Evolutionary conservation across 2,329 filamentous ascomycete genomes (phyloP).

Genomic region (Plectosphaerella sp.): DNA sequence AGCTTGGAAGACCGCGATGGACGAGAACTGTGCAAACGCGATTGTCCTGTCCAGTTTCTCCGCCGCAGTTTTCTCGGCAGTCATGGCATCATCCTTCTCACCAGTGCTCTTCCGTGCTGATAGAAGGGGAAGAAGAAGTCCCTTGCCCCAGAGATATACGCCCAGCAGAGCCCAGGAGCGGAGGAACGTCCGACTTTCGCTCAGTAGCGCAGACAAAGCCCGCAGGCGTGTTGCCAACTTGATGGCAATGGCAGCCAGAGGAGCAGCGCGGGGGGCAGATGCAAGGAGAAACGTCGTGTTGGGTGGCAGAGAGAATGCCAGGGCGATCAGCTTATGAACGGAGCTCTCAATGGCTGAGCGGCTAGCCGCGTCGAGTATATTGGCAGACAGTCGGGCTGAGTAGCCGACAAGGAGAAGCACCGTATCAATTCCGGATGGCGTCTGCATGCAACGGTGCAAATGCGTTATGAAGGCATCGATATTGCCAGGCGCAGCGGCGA

Average conservation of each 20-base stretch:
- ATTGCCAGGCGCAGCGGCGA: conserved; percentile 31
- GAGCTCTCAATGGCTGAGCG: conserved; percentile 52
- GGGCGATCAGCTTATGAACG: conserved; percentile 46
- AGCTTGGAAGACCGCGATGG: conserved; percentile 67
- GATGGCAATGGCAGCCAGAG: conserved; percentile 38
- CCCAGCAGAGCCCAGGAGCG: conserved; percentile 75
- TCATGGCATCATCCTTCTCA: conserved; percentile 20
- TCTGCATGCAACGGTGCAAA: conserved; percentile 60
- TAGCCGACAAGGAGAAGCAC: conserved; percentile 68
- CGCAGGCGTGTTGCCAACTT: conserved; percentile 49
- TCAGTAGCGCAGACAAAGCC: conserved; percentile 60
- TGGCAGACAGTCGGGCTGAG: conserved; percentile 51
- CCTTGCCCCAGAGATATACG: conserved; percentile 64
- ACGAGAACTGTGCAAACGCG: conserved; percentile 62
- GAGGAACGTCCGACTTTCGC: conserved; percentile 67
- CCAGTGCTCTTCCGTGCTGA: conserved; percentile 17
- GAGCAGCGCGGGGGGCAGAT: conserved; percentile 29
- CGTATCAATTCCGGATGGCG: conserved; percentile 65
- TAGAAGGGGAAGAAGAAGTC: conserved; percentile 33
- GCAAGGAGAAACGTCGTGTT: conserved; percentile 42
- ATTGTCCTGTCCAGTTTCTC: conserved; percentile 43
- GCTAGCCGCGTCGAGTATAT: conserved; percentile 46
- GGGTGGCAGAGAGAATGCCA: conserved; percentile 46
- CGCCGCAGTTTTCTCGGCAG: conserved; percentile 28
- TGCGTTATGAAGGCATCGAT: conserved; percentile 50